phyloP scores from a whole-genome alignment of 164 flowering plant species.

The Kalanchoe fedtschenkoi region DNA sequence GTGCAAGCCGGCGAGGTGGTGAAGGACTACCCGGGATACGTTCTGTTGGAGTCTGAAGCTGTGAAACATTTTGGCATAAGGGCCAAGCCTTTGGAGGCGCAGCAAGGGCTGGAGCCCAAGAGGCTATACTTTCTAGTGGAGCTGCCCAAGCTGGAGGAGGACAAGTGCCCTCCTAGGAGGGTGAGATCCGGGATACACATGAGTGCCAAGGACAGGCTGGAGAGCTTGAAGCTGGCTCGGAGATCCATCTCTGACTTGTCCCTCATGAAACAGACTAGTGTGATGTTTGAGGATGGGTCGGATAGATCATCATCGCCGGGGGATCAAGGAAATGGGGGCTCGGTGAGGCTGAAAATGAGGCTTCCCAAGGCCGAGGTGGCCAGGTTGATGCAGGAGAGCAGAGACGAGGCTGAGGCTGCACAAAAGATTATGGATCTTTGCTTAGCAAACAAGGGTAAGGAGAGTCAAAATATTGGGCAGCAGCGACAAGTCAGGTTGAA shows the following conservation, averaged over 20 bases:
- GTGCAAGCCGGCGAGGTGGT: conserved; percentile 30
- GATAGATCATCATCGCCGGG: not conserved
- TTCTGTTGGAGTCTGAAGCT: conserved; percentile 37
- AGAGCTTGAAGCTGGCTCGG: conserved; percentile 33
- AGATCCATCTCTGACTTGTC: conserved; percentile 40
- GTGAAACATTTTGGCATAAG: conserved; percentile 44
- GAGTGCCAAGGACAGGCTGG: conserved; percentile 52
- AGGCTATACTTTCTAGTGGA: conserved; percentile 48
- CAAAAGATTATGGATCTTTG: conserved; percentile 57
- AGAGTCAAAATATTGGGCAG: not conserved
- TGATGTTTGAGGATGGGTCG: conserved; percentile 5
- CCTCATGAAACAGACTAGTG: conserved; percentile 13
- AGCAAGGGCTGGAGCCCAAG: conserved; percentile 28
- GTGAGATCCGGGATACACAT: conserved; percentile 31
- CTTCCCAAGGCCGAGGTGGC: conserved; percentile 63
- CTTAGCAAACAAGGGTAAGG: conserved; percentile 8
- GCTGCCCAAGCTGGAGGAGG: conserved; percentile 25
- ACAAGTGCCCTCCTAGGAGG: conserved; percentile 19
- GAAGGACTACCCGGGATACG: conserved; percentile 39
- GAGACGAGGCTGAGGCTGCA: conserved; percentile 49
- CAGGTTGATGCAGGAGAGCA: conserved; percentile 47
- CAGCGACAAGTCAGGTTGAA: conserved; percentile 12
- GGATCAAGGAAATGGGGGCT: not conserved
- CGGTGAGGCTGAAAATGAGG: conserved; percentile 37
- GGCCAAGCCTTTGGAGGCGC: conserved; percentile 31